Conservation (phyloP, 1,284 basidiomycete genomes). For the Phellinidium pouzarii region DNA sequence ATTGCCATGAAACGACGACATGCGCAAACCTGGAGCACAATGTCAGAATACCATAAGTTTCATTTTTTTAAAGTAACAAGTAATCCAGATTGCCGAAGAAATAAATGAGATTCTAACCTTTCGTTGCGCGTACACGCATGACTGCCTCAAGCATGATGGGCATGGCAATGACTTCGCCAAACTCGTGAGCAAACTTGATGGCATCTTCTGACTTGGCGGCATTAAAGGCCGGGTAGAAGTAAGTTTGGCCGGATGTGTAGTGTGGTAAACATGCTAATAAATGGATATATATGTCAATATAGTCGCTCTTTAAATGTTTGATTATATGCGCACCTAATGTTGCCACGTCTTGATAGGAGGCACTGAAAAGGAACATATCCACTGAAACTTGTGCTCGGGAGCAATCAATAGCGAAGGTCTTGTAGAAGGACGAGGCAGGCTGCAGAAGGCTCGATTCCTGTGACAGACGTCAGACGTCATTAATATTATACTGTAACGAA, state of each 20-base stretch:
- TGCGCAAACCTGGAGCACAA: constrained; percentile 69
- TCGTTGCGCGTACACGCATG: constrained; percentile 92
- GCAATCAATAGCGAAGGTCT: constrained; percentile 98
- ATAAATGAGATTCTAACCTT: constrained; percentile 44
- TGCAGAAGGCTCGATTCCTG: constrained; percentile 85
- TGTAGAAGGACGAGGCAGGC: constrained; percentile 92
- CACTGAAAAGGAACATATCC: constrained; percentile 98
- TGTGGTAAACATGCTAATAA: constrained; percentile 80
- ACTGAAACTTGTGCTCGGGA: constrained; percentile 96
- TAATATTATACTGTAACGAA: neutral
- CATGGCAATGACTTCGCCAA: constrained; percentile 87
- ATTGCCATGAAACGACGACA: constrained; percentile 99
- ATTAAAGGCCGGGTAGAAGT: constrained; percentile 98
- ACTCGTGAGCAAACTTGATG: constrained; percentile 96
- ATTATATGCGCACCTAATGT: constrained; percentile 56
- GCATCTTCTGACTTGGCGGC: constrained; percentile 92
- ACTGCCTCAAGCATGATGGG: constrained; percentile 97
- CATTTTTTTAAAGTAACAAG: neutral
- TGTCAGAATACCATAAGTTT: neutral
- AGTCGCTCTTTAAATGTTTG: neutral
- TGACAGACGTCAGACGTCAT: neutral
- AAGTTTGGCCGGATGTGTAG: constrained; percentile 97
- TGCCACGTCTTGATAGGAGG: constrained; percentile 93
- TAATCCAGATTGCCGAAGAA: neutral
- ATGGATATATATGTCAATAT: constrained; percentile 15